Percentiles rank a stretch among this genome's conserved stretches.
phyloP scores from a whole-genome alignment of 768 basidiomycete genomes.

The Tulasnella sp. region DNA sequence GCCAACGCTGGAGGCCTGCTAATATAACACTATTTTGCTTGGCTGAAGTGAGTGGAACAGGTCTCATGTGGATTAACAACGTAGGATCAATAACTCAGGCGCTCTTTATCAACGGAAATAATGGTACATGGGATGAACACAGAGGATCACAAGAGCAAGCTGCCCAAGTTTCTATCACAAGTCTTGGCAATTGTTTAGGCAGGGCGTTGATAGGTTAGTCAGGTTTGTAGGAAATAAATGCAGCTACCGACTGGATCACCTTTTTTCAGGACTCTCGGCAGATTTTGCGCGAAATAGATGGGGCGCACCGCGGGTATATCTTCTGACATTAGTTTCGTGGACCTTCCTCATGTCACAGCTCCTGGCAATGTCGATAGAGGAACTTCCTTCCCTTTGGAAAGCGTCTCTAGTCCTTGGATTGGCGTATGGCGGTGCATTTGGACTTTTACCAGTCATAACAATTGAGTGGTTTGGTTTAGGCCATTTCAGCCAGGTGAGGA shows the following conservation, averaged over 20 bases:
- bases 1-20: background rate
- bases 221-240: background rate
- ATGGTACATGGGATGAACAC: slow-evolving; percentile 45
- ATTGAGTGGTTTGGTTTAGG: slow-evolving; percentile 85
- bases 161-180: slow-evolving; percentile 70
- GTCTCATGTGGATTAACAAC: slow-evolving; percentile 79
- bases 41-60: slow-evolving; percentile 67
- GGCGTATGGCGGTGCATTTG: slow-evolving; percentile 28
- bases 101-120: slow-evolving; percentile 46
- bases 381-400: slow-evolving; percentile 54
- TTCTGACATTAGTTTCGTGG: slow-evolving; percentile 49
- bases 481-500: slow-evolving; percentile 30
- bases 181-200: slow-evolving; percentile 67
- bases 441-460: slow-evolving; percentile 33
- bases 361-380: slow-evolving; percentile 39
- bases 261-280: slow-evolving; percentile 46
- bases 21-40: slow-evolving; percentile 3
- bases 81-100: slow-evolving; percentile 68
- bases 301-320: slow-evolving; percentile 51
- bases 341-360: slow-evolving; percentile 65
- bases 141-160: slow-evolving; percentile 67
- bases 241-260: background rate
- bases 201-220: slow-evolving; percentile 59
- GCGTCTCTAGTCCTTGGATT: slow-evolving; percentile 29
- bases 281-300: slow-evolving; percentile 49